Evolutionary conservation across 2,329 filamentous ascomycete genomes (phyloP).

Genomic region (Phialophora chinensis): DNA sequence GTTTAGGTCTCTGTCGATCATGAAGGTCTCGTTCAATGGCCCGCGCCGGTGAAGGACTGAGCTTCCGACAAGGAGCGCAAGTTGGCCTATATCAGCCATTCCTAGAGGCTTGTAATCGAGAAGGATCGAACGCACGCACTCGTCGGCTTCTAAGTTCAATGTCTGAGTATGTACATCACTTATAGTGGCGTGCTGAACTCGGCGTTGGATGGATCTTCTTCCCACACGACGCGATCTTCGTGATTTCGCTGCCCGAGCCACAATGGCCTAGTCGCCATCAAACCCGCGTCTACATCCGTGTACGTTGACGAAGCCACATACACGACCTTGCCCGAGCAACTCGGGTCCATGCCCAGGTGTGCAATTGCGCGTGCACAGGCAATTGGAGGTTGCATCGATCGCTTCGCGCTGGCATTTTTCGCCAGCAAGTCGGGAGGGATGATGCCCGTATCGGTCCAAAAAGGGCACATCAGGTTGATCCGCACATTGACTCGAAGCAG

Average conservation of each 20-base stretch:
- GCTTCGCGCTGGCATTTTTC: background rate
- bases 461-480: background rate
- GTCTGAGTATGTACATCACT: background rate
- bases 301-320: background rate
- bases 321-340: background rate
- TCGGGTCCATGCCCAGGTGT: background rate
- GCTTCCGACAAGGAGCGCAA: no score
- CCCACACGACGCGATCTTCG: conserved; percentile 9
- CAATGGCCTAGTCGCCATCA: conserved; percentile 1
- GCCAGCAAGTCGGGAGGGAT: background rate
- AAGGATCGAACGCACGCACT: no score
- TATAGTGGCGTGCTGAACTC: background rate
- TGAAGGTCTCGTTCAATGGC: no score
- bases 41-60: no score
- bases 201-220: conserved; percentile 8
- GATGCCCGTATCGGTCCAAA: background rate
- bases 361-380: background rate
- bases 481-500: background rate
- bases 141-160: no score
- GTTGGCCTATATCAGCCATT: no score
- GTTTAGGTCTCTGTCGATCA: no score
- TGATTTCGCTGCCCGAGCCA: conserved; percentile 7
- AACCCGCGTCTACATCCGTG: background rate
- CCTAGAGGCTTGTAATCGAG: no score
- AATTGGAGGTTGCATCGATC: background rate